phyloP scores from a whole-genome alignment of 805 yeast genomes.

The Nakazawaea laoshanensis region DNA sequence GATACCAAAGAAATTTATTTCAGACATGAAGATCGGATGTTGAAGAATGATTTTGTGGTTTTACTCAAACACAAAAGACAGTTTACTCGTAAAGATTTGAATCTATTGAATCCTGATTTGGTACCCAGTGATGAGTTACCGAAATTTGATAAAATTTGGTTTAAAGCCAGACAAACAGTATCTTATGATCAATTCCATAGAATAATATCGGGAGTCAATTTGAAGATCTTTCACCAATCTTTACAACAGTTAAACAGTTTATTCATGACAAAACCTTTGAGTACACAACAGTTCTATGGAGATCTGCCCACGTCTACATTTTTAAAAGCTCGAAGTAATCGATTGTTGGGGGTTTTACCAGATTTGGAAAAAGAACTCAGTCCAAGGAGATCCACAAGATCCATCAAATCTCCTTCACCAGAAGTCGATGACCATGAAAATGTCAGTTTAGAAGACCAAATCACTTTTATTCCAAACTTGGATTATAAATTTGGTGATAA shows the following conservation, averaged over 20 bases:
- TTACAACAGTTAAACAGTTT: neutral
- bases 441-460: constrained; percentile 20
- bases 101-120: constrained; percentile 3
- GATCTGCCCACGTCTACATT: neutral
- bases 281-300: neutral
- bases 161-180: neutral
- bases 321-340: neutral
- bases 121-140: neutral
- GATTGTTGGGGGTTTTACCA: too few species aligned
- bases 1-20: constrained; percentile 3
- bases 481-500: constrained; percentile 45
- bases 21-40: neutral
- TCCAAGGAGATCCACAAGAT: neutral
- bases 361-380: too few species aligned
- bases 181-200: constrained; percentile 1
- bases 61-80: constrained; percentile 1
- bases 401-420: too few species aligned
- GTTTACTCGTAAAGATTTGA: constrained; percentile 3
- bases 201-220: neutral
- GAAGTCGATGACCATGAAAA: constrained; percentile 18
- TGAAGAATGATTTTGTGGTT: constrained; percentile 6
- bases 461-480: constrained; percentile 26
- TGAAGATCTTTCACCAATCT: constrained; percentile 1
- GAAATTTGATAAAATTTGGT: constrained; percentile 8
- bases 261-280: neutral